Evolutionary conservation across 2,329 filamentous ascomycete species (phyloP).

Genomic region (Pseudophaeomoniella oleicola): DNA sequence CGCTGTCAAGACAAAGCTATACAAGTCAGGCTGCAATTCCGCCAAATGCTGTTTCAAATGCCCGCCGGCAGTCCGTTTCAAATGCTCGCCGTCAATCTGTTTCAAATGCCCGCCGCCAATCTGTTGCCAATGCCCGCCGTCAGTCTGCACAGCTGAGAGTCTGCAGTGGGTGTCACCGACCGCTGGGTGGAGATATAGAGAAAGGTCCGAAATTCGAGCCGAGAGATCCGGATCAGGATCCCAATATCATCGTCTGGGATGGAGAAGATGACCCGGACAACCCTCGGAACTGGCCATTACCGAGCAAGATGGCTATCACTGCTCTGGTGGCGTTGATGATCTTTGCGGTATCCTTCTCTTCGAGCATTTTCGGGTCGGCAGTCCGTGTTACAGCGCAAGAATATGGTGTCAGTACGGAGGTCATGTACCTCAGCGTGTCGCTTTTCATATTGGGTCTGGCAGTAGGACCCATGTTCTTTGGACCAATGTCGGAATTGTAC

Average conservation of each 20-base stretch:
- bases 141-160: too few relatives aligned
- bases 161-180: too few relatives aligned
- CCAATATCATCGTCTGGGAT: slow-evolving; percentile 19
- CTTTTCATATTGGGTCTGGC: slow-evolving; percentile 37
- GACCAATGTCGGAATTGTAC: slow-evolving; percentile 45
- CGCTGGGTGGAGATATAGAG: neutral
- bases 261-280: slow-evolving; percentile 24
- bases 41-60: too few relatives aligned
- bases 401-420: neutral
- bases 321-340: slow-evolving; percentile 10
- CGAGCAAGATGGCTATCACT: slow-evolving; percentile 32
- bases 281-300: slow-evolving; percentile 31
- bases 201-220: neutral
- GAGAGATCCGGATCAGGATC: neutral
- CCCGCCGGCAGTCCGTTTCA: too few relatives aligned
- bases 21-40: too few relatives aligned
- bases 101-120: neutral
- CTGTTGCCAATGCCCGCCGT: neutral
- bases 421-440: slow-evolving; percentile 14
- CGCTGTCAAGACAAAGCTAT: neutral
- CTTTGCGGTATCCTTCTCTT: slow-evolving; percentile 9
- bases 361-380: neutral
- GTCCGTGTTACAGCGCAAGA: neutral
- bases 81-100: too few relatives aligned
- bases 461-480: slow-evolving; percentile 42